These are phyloP conservation scores for Lichtheimia ramosa DNA, from an alignment of 371 early-diverging fungal species.

Conservation along the genomic window DNA sequence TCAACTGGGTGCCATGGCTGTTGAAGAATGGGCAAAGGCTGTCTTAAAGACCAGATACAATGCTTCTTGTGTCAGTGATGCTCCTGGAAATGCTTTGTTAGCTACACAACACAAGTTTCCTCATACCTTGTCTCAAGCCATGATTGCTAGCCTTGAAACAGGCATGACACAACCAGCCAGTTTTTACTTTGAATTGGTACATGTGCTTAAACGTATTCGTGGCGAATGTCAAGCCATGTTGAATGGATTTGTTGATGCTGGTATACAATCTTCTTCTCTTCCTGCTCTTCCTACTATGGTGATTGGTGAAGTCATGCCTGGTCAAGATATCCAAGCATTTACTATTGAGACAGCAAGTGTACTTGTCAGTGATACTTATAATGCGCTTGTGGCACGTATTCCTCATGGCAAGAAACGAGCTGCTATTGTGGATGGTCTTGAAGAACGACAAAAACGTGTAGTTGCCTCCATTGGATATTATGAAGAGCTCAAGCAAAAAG, in stretches of 20 bases:
- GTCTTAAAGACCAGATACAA: conserved; percentile 43
- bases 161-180: conserved; percentile 30
- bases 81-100: conserved; percentile 42
- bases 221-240: conserved; percentile 73
- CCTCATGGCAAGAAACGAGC: conserved; percentile 43
- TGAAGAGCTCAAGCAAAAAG: conserved; percentile 63
- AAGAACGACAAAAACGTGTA: conserved; percentile 67
- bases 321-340: conserved; percentile 57
- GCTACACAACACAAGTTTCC: conserved; percentile 52
- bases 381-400: conserved; percentile 41
- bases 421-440: conserved; percentile 33
- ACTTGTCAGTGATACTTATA: conserved; percentile 54
- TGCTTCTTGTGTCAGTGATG: conserved; percentile 42
- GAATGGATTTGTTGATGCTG: conserved; percentile 62
- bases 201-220: conserved; percentile 70
- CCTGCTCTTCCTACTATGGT: conserved; percentile 65
- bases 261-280: conserved; percentile 40
- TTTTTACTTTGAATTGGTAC: conserved; percentile 71
- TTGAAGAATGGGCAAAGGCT: conserved; percentile 82
- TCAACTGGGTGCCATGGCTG: conserved; percentile 73
- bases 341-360: conserved; percentile 61
- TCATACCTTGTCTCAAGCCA: conserved; percentile 45
- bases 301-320: conserved; percentile 42
- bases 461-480: conserved; percentile 66
- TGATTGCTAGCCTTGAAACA: conserved; percentile 56